Percentiles rank a stretch among this genome's conserved stretches.
These are phyloP conservation scores for Russula griseocarnosa DNA, from an alignment of 768 basidiomycete genomes.

Conservation along the genomic window DNA sequence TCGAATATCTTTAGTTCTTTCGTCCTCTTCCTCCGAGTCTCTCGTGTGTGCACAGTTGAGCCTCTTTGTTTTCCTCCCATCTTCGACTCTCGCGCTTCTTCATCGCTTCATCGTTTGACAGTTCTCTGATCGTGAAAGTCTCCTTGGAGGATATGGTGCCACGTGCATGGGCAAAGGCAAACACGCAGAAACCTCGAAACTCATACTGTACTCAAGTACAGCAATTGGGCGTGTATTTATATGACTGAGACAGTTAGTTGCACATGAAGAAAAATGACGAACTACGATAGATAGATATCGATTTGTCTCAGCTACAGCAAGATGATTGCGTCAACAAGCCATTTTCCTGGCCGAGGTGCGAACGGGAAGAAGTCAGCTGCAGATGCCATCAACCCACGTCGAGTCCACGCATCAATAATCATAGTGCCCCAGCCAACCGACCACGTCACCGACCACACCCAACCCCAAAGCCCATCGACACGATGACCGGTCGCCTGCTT, in stretches of 20 bases:
- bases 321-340: background rate
- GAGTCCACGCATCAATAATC: constrained; percentile 23
- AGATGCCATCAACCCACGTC: constrained; percentile 18
- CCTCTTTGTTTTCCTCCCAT: too few species aligned
- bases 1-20: too few species aligned
- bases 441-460: constrained; percentile 54
- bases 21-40: too few species aligned
- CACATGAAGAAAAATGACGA: background rate
- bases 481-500: constrained; percentile 41
- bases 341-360: constrained; percentile 9
- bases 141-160: too few species aligned
- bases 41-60: too few species aligned
- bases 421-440: constrained; percentile 41
- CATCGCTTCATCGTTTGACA: too few species aligned
- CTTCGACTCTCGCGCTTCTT: too few species aligned
- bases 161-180: too few species aligned
- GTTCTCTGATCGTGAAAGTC: too few species aligned
- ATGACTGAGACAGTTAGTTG: background rate
- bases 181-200: too few species aligned
- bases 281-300: background rate
- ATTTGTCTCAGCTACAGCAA: background rate
- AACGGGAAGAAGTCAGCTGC: constrained; percentile 9
- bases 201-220: too few species aligned
- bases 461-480: constrained; percentile 48
- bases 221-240: constrained; percentile 37